A percentile compares a stretch with the other conserved stretches of the same genome.
Evolutionary conservation across 2,329 filamentous ascomycete genomes (phyloP).

Genomic region (Aureobasidium sp.): DNA sequence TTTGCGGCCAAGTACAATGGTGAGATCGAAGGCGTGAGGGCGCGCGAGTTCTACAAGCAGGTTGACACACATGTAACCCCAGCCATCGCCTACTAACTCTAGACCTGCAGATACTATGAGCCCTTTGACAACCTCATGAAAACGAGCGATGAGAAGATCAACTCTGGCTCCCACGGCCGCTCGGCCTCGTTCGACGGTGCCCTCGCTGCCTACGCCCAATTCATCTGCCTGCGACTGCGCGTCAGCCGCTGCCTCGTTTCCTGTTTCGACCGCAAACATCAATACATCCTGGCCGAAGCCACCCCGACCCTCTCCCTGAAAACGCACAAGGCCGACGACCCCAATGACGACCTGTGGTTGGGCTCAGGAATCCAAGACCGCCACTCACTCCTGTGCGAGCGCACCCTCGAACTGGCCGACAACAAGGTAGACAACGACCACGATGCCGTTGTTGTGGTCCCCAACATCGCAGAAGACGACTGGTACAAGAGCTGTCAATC

Average conservation of each 20-base stretch:
- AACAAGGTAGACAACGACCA: conserved; percentile 15
- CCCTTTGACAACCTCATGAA: conserved; percentile 5
- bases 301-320: conserved; percentile 35
- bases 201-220: conserved; percentile 29
- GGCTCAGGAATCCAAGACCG: conserved; percentile 21
- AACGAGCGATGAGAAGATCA: not conserved
- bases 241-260: conserved; percentile 32
- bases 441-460: not conserved
- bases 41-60: conserved; percentile 14
- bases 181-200: conserved; percentile 31
- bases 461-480: not conserved
- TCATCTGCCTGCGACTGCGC: conserved; percentile 30
- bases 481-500: not conserved
- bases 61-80: not conserved
- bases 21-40: conserved; percentile 8
- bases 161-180: not conserved
- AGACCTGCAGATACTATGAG: not conserved
- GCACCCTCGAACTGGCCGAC: not conserved
- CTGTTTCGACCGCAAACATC: conserved; percentile 41
- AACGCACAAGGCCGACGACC: conserved; percentile 27
- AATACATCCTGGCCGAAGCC: conserved; percentile 45
- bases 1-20: not conserved
- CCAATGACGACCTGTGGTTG: conserved; percentile 29
- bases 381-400: conserved; percentile 16
- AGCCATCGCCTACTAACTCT: not conserved